phyloP scores from a whole-genome alignment of 1,139 yeast genomes.

The Pichia sp. region DNA sequence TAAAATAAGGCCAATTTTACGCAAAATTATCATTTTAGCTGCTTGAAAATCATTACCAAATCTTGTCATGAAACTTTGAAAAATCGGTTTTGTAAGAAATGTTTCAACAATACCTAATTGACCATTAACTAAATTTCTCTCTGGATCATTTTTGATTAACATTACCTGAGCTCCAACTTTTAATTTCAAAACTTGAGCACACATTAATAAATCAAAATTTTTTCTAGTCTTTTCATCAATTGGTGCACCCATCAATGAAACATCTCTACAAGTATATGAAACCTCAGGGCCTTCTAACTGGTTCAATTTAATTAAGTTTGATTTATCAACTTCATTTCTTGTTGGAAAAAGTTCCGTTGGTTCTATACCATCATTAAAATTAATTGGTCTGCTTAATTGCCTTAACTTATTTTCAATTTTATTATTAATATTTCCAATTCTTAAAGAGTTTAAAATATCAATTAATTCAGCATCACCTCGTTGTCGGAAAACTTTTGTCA shows the following conservation, averaged over 20 bases:
- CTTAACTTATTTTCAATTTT: constrained; percentile 41
- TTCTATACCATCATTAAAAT: constrained; percentile 64
- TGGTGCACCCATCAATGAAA: constrained; percentile 21
- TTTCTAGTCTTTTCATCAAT: constrained; percentile 13
- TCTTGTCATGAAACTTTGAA: constrained; percentile 14
- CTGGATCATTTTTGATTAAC: constrained; percentile 69
- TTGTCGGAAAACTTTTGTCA: constrained; percentile 67
- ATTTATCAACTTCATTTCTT: constrained; percentile 63
- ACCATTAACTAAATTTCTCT: constrained; percentile 85
- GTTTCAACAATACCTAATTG: constrained; percentile 78
- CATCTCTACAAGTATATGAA: constrained; percentile 46
- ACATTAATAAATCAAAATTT: constrained; percentile 48
- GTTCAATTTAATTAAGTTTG: constrained; percentile 53
- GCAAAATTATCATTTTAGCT: constrained; percentile 3
- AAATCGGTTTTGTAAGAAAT: constrained; percentile 33
- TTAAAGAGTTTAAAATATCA: constrained; percentile 65
- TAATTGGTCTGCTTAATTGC: constrained; percentile 45
- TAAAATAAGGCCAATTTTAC: constrained; percentile 7
- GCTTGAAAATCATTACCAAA: constrained; percentile 5
- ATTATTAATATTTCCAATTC: constrained; percentile 56
- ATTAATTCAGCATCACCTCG: constrained; percentile 62
- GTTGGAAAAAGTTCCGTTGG: constrained; percentile 81
- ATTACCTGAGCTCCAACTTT: constrained; percentile 90
- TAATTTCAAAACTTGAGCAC: constrained; percentile 56
- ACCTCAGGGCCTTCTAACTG: constrained; percentile 36